phyloP scores from a whole-genome alignment of 192 early-diverging fungal species.

The Gonapodya prolifera region DNA sequence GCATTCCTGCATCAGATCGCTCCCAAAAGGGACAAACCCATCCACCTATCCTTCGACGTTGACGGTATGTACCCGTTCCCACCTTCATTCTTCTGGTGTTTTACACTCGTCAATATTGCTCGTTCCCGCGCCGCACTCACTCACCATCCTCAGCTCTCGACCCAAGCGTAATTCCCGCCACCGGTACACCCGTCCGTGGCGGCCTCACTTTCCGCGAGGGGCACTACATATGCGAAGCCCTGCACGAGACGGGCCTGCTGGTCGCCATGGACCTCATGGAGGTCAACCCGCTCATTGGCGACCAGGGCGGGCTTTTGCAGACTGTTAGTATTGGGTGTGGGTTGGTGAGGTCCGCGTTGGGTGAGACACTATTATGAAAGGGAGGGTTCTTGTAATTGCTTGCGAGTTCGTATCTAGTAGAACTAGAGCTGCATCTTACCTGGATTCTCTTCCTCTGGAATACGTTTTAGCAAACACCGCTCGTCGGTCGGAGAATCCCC shows the following conservation, averaged over 20 bases:
- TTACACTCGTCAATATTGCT: neutral
- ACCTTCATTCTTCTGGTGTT: neutral
- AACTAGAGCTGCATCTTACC: too few species aligned
- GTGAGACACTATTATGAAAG: conserved; percentile 63
- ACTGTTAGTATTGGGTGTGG: conserved; percentile 88
- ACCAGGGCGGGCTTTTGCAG: conserved; percentile 50
- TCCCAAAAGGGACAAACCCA: conserved; percentile 50
- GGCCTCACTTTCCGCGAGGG: conserved; percentile 93
- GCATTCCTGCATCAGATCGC: conserved; percentile 28
- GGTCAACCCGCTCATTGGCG: conserved; percentile 79
- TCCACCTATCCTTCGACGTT: conserved; percentile 89
- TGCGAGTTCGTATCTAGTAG: neutral
- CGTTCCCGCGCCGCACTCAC: too few species aligned
- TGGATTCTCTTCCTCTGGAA: too few species aligned
- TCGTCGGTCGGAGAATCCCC: too few species aligned
- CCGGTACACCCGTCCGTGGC: conserved; percentile 90
- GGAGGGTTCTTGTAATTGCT: neutral
- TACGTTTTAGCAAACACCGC: too few species aligned
- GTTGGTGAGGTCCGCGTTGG: conserved; percentile 68
- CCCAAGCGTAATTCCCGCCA: conserved; percentile 84
- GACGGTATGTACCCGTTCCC: conserved; percentile 27
- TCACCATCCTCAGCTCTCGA: conserved; percentile 40
- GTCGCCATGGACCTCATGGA: conserved; percentile 90
- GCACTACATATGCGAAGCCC: conserved; percentile 88
- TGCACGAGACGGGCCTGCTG: conserved; percentile 75